phyloP scores from a whole-genome alignment of 371 early-diverging fungal species.

The Mucor irregularis region DNA sequence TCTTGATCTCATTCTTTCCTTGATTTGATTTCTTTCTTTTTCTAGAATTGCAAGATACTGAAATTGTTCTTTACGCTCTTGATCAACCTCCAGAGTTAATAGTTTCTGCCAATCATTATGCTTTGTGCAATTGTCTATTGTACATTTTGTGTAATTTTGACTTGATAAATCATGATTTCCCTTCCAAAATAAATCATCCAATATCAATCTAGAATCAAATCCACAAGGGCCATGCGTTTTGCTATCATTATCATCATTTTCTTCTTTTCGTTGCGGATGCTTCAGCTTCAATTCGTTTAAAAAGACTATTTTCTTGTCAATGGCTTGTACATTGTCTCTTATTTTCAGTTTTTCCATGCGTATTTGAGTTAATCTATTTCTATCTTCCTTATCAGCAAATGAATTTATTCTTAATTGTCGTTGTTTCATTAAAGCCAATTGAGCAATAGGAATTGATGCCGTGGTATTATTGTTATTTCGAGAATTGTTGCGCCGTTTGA shows the following conservation, averaged over 20 bases:
- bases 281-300: slow-evolving; percentile 25
- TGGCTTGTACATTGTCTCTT: not conserved
- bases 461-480: not conserved
- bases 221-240: slow-evolving; percentile 38
- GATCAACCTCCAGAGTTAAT: slow-evolving; percentile 34
- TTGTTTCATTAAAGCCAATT: slow-evolving; percentile 9
- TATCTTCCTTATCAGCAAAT: slow-evolving; percentile 31
- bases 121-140: slow-evolving; percentile 24
- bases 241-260: no score
- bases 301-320: not conserved
- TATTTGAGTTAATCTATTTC: slow-evolving; percentile 14
- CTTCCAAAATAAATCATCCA: slow-evolving; percentile 33
- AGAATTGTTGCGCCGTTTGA: slow-evolving; percentile 22
- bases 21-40: slow-evolving; percentile 20
- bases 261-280: no score
- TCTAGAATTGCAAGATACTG: not conserved
- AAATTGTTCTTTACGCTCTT: slow-evolving; percentile 29
- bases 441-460: not conserved
- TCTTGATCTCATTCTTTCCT: slow-evolving; percentile 19
- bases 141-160: slow-evolving; percentile 6
- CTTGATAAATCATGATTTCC: slow-evolving; percentile 8
- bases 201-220: slow-evolving; percentile 46
- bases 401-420: slow-evolving; percentile 18
- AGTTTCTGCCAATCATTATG: slow-evolving; percentile 45
- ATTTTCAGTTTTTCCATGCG: slow-evolving; percentile 13